Base-by-base conservation (phyloP, 2,329 filamentous ascomycete genomes). In the Exophiala calicioides region DNA sequence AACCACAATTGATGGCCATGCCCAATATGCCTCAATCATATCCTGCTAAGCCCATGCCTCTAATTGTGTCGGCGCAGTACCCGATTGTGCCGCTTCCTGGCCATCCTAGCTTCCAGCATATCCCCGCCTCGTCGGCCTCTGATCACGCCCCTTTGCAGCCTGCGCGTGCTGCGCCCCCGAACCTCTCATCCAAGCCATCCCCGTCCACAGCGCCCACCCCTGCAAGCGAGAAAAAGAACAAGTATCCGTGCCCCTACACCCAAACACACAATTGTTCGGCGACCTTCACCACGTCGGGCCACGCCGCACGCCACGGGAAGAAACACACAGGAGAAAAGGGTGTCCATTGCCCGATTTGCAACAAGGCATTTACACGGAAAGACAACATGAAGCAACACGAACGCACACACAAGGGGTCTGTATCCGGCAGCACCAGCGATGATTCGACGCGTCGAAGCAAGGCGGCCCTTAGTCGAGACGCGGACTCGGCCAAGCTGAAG, bases 301-400 rank as follows among this genome's bases (percentile, higher is more conserved):
- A 84, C 59, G 81, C 81, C 5, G 80, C 81, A n/a, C 77, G 81
- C 15, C 81, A 84, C 58, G 80, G 81, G 20, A 84, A 84, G 67
- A 84, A 83, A 66, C 81, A 84, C 66, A 84, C 81, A 0, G 81
- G 81, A 44, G 81, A 83, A 65, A 84, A 84, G 64, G 80, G 82
- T 50, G 80, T 82, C n/a, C 76, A 80, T 58, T 84, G 81, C 60
- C 81, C 81, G 0, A 78, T 83, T 52, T 84, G 81, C 70, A 79
- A 80, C 68, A 84, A 84, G 64, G 80, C 80, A 9, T 84, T 84
- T 60, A 84, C 81, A 9, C 77, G 81, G 53, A 84, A 84, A 60
- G 81, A 84, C 68, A 84, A 84, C 65, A 84, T 84, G 81, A 82
- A 84, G 65, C 81, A 84, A 63, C 81, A 84, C 58, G 79, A 80